phyloP scores from a whole-genome alignment of 495 filamentous ascomycete genomes.

The Aspergillus cristatus region DNA sequence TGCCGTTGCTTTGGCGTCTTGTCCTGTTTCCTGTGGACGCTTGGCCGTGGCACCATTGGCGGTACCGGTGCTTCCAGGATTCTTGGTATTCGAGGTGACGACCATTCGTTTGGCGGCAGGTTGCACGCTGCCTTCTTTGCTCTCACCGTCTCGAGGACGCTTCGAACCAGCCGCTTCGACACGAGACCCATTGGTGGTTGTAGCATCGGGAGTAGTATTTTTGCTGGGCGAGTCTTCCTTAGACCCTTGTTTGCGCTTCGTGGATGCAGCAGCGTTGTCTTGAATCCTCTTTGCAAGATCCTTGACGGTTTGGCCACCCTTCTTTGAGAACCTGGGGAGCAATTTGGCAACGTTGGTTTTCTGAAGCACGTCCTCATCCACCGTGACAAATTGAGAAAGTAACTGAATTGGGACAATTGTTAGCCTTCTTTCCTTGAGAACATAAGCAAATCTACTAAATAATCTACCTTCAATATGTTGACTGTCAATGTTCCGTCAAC shows the following conservation, averaged over 20 bases:
- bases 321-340: conserved; percentile 53
- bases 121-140: conserved; percentile 27
- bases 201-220: conserved; percentile 13
- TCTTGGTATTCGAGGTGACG: conserved; percentile 23
- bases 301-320: conserved; percentile 55
- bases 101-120: conserved; percentile 34
- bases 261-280: conserved; percentile 46
- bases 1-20: conserved; percentile 23
- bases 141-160: conserved; percentile 34
- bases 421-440: not conserved
- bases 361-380: conserved; percentile 52
- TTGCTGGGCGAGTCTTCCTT: conserved; percentile 28
- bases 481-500: conserved; percentile 52
- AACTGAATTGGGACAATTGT: conserved; percentile 32
- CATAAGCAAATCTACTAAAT: not conserved
- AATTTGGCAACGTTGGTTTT: conserved; percentile 60
- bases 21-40: conserved; percentile 11
- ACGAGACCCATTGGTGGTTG: conserved; percentile 14
- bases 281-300: conserved; percentile 46
- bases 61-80: conserved; percentile 3
- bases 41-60: conserved; percentile 17
- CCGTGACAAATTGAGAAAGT: conserved; percentile 52
- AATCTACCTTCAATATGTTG: conserved; percentile 51
- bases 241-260: conserved; percentile 31
- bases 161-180: conserved; percentile 36